Conservation (phyloP, 2,329 filamentous ascomycete species). For the Alternaria sp. region DNA sequence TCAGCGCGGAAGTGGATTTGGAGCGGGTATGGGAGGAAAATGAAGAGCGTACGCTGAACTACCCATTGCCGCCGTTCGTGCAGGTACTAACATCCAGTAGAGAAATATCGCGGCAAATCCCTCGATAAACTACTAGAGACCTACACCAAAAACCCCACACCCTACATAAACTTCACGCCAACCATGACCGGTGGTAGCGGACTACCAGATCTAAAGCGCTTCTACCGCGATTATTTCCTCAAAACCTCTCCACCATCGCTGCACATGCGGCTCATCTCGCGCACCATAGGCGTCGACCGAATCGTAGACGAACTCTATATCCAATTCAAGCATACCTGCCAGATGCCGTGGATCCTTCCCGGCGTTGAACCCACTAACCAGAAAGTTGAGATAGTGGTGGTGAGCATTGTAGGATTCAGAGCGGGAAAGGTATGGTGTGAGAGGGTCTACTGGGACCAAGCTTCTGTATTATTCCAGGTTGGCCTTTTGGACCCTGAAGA, state of each 20-base stretch:
- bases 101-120: slow-evolving; percentile 50
- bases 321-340: slow-evolving; percentile 64
- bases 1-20: slow-evolving; percentile 60
- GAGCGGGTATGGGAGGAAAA: slow-evolving; percentile 57
- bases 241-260: slow-evolving; percentile 57
- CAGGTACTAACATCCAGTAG: slow-evolving; percentile 30
- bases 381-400: slow-evolving; percentile 65
- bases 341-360: slow-evolving; percentile 67
- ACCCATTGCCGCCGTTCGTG: not conserved
- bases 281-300: slow-evolving; percentile 65
- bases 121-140: slow-evolving; percentile 51
- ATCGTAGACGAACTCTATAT: slow-evolving; percentile 69
- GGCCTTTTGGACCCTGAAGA: slow-evolving; percentile 66
- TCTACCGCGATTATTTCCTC: slow-evolving; percentile 67
- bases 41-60: slow-evolving; percentile 41
- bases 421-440: slow-evolving; percentile 65
- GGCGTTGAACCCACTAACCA: slow-evolving; percentile 65
- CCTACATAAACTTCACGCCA: slow-evolving; percentile 55
- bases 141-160: slow-evolving; percentile 47
- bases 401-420: slow-evolving; percentile 65
- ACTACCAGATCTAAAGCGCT: slow-evolving; percentile 55
- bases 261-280: slow-evolving; percentile 63
- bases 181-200: slow-evolving; percentile 59
- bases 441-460: slow-evolving; percentile 70
- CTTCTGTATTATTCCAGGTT: slow-evolving; percentile 66